Conservation (phyloP, 108 stramenopile genomes). For the Stephanodiscus minutulus region DNA sequence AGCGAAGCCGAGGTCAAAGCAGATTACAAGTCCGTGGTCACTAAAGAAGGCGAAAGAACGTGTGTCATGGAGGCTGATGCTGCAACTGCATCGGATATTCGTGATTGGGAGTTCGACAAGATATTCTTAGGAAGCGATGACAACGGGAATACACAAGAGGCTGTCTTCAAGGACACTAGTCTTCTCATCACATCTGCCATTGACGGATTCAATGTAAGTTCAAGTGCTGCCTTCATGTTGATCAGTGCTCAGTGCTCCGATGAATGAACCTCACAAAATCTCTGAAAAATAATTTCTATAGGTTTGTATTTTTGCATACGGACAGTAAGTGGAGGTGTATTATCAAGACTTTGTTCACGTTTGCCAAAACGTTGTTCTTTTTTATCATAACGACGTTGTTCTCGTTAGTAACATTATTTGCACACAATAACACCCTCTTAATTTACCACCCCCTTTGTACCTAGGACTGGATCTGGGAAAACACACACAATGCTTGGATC, state of each 20-base stretch:
- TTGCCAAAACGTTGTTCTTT: not conserved
- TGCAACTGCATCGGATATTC: slow-evolving; percentile 28
- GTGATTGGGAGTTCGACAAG: slow-evolving; percentile 73
- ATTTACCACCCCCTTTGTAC: not conserved
- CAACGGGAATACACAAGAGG: slow-evolving; percentile 58
- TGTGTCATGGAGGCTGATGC: slow-evolving; percentile 43
- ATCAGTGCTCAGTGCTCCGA: not conserved
- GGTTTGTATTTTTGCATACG: slow-evolving; percentile 49
- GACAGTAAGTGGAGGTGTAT: slow-evolving; percentile 19
- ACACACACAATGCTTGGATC: slow-evolving; percentile 85
- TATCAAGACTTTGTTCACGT: not conserved
- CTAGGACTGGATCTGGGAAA: slow-evolving; percentile 33
- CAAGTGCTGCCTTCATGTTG: not conserved
- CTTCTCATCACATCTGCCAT: slow-evolving; percentile 66
- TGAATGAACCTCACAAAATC: not conserved
- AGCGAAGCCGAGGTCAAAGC: slow-evolving; percentile 42
- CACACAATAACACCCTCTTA: too few relatives aligned
- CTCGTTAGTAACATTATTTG: not conserved
- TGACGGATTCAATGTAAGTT: slow-evolving; percentile 75
- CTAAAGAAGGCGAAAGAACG: slow-evolving; percentile 44
- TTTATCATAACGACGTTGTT: not conserved
- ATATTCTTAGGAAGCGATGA: slow-evolving; percentile 42
- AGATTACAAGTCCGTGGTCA: slow-evolving; percentile 29
- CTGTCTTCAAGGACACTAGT: slow-evolving; percentile 65
- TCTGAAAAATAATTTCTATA: not conserved